Conservation (phyloP, 331 rosid species). For the Acacia concinna region DNA sequence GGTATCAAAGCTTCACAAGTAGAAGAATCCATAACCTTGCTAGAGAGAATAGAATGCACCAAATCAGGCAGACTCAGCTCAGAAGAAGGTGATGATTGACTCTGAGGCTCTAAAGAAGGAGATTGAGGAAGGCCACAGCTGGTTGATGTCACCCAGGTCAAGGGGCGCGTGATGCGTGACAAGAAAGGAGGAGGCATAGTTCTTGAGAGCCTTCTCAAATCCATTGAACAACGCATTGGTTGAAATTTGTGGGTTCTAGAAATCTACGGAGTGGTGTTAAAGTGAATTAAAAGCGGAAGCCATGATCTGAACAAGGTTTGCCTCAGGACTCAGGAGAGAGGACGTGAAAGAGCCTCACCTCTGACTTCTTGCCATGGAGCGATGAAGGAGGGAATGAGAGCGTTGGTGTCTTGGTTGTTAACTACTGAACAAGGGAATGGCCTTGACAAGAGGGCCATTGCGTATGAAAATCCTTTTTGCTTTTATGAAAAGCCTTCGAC, state of each 20-base stretch:
- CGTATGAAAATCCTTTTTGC: too few species aligned
- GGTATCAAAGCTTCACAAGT: slow-evolving; percentile 53
- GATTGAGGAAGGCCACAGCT: slow-evolving; percentile 29
- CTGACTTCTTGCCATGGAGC: neutral
- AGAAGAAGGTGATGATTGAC: slow-evolving; percentile 26
- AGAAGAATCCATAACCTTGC: slow-evolving; percentile 53
- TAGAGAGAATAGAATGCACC: slow-evolving; percentile 57
- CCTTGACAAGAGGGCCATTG: neutral
- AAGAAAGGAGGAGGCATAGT: slow-evolving; percentile 34
- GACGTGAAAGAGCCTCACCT: slow-evolving; percentile 14
- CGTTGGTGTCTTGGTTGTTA: neutral
- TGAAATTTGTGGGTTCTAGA: neutral
- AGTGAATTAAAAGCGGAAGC: slow-evolving; percentile 10
- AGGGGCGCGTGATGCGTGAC: slow-evolving; percentile 38
- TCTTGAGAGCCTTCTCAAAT: slow-evolving; percentile 43
- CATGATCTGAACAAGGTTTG: slow-evolving; percentile 9
- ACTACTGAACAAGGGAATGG: neutral
- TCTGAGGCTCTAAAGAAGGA: slow-evolving; percentile 28
- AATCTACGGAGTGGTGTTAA: neutral
- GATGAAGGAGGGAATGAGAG: neutral
- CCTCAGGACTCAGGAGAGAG: neutral
- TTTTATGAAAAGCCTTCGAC: too few species aligned
- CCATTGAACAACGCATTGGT: slow-evolving; percentile 42
- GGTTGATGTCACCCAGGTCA: slow-evolving; percentile 45
- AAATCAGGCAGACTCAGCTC: slow-evolving; percentile 25